Evolutionary conservation across 352 stramenopile species (phyloP).

Genomic region (Phytophthora pisi): DNA sequence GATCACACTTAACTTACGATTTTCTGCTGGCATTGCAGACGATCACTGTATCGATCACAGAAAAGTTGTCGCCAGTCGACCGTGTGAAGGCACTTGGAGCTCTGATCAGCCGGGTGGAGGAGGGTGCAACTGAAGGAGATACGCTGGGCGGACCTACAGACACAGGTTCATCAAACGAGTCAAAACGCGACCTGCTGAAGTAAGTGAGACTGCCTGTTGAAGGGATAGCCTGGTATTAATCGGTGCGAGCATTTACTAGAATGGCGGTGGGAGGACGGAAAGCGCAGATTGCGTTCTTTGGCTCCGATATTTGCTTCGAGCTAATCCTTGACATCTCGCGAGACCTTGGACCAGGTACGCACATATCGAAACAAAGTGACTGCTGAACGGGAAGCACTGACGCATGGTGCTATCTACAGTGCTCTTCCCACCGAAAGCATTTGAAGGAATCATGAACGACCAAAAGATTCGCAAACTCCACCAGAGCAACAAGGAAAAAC

Average conservation of each 20-base stretch:
- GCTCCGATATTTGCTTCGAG: constrained; percentile 80
- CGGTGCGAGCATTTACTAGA: constrained; percentile 28
- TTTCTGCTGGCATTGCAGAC: constrained; percentile 9
- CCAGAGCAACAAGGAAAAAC: constrained; percentile 71
- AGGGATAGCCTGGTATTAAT: not conserved
- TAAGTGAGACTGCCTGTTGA: constrained; percentile 21
- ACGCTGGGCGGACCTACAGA: constrained; percentile 32
- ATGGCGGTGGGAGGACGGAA: constrained; percentile 72
- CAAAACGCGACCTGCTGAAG: constrained; percentile 78
- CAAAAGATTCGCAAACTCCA: constrained; percentile 83
- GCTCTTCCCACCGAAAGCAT: constrained; percentile 69
- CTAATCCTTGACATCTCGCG: constrained; percentile 66
- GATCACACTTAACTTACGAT: not conserved
- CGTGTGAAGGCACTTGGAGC: constrained; percentile 60
- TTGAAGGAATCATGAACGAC: constrained; percentile 85
- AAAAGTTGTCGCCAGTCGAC: constrained; percentile 57
- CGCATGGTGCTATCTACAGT: constrained; percentile 34
- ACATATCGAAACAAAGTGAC: not conserved
- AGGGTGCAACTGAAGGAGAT: constrained; percentile 63
- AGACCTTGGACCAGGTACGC: constrained; percentile 61
- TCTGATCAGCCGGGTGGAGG: constrained; percentile 67
- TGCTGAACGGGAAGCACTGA: not conserved
- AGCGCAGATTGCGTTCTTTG: constrained; percentile 79
- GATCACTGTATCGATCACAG: constrained; percentile 26
- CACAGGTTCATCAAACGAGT: constrained; percentile 48